phyloP scores from a whole-genome alignment of 2,329 filamentous ascomycete genomes.

The Pseudogymnoascus sp. region DNA sequence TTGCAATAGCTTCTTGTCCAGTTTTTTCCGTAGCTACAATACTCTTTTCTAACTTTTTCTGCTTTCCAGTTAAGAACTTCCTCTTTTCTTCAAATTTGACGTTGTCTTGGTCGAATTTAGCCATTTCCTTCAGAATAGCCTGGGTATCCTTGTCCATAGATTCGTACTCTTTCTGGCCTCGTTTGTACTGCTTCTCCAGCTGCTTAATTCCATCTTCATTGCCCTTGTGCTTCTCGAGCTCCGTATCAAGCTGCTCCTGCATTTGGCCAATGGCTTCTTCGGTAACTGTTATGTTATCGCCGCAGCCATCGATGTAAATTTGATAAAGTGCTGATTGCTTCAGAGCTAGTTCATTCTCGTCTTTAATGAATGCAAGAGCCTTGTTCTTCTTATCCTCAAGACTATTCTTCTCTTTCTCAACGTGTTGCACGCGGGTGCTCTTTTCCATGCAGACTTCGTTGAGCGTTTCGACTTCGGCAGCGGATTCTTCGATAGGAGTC shows the following conservation, averaged over 20 bases:
- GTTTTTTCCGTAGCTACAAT: conserved; percentile 71
- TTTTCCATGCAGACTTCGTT: conserved; percentile 96
- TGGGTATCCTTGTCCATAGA: conserved; percentile 76
- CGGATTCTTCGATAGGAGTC: conserved; percentile 89
- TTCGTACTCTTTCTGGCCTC: conserved; percentile 77
- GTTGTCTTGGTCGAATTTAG: conserved; percentile 89
- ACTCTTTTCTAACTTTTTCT: conserved; percentile 89
- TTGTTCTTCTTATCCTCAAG: conserved; percentile 97
- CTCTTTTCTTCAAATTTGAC: conserved; percentile 98
- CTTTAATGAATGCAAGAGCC: conserved; percentile 77
- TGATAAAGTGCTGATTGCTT: conserved; percentile 94
- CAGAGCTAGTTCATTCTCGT: conserved; percentile 85
- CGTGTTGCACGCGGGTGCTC: conserved; percentile 88
- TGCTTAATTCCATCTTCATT: conserved; percentile 85
- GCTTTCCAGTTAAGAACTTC: conserved; percentile 85
- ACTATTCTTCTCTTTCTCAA: conserved; percentile 90
- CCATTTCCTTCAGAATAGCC: conserved; percentile 73
- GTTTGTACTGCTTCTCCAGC: conserved; percentile 76
- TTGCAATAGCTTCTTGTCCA: conserved; percentile 65
- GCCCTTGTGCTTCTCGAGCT: conserved; percentile 86
- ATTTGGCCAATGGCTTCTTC: conserved; percentile 87
- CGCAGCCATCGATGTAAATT: conserved; percentile 79
- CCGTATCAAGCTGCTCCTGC: conserved; percentile 76
- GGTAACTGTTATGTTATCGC: conserved; percentile 80
- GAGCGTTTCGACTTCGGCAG: conserved; percentile 78